A percentile compares a stretch with the other conserved stretches of the same genome.
Evolutionary conservation across 1,139 yeast genomes (phyloP).

Genomic region (Saccharomycopsis hybrid): DNA sequence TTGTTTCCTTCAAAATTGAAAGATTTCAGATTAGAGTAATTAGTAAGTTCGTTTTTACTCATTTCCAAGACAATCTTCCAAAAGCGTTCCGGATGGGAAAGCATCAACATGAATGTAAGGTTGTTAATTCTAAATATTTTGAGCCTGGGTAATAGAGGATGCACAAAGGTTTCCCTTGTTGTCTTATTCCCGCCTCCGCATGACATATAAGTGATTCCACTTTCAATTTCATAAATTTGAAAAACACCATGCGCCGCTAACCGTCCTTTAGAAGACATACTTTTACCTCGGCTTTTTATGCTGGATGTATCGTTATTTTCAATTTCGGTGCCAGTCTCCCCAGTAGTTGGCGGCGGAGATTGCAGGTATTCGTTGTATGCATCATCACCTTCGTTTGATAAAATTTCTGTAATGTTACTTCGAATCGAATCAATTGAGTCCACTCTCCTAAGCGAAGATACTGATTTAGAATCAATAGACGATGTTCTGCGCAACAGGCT

Average conservation of each 20-base stretch:
- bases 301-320: background rate
- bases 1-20: background rate
- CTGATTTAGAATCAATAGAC: slow-evolving; percentile 5
- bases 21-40: no score
- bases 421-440: slow-evolving; percentile 14
- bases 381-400: slow-evolving; percentile 4
- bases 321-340: background rate
- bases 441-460: slow-evolving; percentile 1
- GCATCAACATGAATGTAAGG: slow-evolving; percentile 55
- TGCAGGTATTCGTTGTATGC: background rate
- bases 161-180: slow-evolving; percentile 35
- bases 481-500: background rate
- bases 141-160: slow-evolving; percentile 59
- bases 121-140: slow-evolving; percentile 48
- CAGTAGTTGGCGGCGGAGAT: no score
- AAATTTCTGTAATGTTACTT: slow-evolving; percentile 16
- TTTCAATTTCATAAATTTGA: slow-evolving; percentile 57
- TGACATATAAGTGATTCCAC: slow-evolving; percentile 54
- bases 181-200: slow-evolving; percentile 42
- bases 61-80: slow-evolving; percentile 55
- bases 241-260: slow-evolving; percentile 56
- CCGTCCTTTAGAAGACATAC: slow-evolving; percentile 33
- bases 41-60: background rate
- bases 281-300: background rate
- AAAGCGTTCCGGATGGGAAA: slow-evolving; percentile 65